Base-by-base conservation (phyloP, 164 flowering plant species). In the Chimonanthus praecox region DNA sequence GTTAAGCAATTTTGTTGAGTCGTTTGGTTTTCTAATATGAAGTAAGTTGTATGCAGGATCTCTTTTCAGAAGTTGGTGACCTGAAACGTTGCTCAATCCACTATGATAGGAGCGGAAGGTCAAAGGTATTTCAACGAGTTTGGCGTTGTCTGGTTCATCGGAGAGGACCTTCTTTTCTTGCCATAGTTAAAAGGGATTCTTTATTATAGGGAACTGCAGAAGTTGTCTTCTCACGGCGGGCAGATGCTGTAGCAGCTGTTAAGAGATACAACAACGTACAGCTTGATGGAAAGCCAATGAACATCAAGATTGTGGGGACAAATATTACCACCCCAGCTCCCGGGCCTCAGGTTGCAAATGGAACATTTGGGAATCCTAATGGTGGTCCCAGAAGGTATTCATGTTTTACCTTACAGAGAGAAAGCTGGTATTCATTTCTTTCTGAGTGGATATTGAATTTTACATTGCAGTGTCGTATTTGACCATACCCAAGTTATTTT, bases 241-340 rank as follows among this genome's bases (percentile, higher is more conserved):
- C 70, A 21, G 94, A 92, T 90, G 97, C 89, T 69, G 75, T 84
- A 6, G 87, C 90, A 43, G 97, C 94, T 80, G 85, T 92, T 51
- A 92, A 90, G 88, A 86, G 86, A 83, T 94, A 94, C 87, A 90
- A 94, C 84, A 86, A 90, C 81, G 98, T 92, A 49, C 97, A 94
- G 83, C 97, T 94, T 74, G 98, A 94, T 83, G 98, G 98, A 73
- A 94, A 94, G 77, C 97, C 97, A 45, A 94, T 94, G 98, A 94
- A 94, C 73, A 88, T 94, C 73, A 97, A 94, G 83, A 85, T 94
- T 44, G 92, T 92, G 69, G 97, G 97, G 69, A 88, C 94, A 49
- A 94, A 91, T 74, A 78, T 90, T 49, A 62, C 74, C 1, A 76
- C 88, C 43, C 85, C 90, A 81, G 90, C 80, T 77, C 80, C 78